A percentile compares a stretch with the other conserved stretches of the same genome.
These are phyloP conservation scores for Rhizophlyctis rosea DNA, from an alignment of 192 early-diverging fungal genomes.

Conservation along the genomic window DNA sequence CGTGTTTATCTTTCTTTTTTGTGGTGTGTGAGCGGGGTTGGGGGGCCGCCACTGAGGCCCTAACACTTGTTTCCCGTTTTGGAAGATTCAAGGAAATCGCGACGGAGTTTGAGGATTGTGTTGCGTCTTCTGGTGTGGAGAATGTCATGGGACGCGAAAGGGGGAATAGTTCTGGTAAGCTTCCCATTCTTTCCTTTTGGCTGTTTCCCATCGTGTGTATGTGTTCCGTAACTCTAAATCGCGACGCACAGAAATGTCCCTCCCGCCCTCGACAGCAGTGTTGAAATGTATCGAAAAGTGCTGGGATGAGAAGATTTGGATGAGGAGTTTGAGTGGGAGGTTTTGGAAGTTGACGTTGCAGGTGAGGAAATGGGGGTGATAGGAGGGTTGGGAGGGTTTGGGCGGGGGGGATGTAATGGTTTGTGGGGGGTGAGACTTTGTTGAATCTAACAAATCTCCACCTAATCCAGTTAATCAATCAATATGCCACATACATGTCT, in stretches of 20 bases:
- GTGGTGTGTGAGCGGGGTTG: no score
- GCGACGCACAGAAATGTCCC: neutral
- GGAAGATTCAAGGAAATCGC: constrained; percentile 40
- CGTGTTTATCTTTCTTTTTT: neutral
- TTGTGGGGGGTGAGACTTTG: neutral
- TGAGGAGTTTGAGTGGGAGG: constrained; percentile 19
- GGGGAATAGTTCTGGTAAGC: neutral
- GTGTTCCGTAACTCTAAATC: neutral
- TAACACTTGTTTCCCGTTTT: neutral
- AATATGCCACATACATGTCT: no score
- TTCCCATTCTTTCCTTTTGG: neutral
- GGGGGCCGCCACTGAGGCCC: no score
- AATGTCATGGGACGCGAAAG: no score
- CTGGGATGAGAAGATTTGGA: constrained; percentile 34
- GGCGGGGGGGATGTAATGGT: no score
- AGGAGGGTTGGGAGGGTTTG: no score
- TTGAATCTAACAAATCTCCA: no score
- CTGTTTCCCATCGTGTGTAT: neutral
- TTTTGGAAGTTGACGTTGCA: constrained; percentile 45
- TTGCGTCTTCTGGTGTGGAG: neutral
- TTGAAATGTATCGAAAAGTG: constrained; percentile 22
- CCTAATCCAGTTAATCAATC: no score
- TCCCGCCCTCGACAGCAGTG: neutral
- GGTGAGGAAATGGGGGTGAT: constrained; percentile 2
- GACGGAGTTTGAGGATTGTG: constrained; percentile 23